A percentile compares a stretch with the other conserved stretches of the same genome.
Evolutionary conservation across 148 eudicot species (phyloP).

Genomic region (Dysphania ambrosioides): DNA sequence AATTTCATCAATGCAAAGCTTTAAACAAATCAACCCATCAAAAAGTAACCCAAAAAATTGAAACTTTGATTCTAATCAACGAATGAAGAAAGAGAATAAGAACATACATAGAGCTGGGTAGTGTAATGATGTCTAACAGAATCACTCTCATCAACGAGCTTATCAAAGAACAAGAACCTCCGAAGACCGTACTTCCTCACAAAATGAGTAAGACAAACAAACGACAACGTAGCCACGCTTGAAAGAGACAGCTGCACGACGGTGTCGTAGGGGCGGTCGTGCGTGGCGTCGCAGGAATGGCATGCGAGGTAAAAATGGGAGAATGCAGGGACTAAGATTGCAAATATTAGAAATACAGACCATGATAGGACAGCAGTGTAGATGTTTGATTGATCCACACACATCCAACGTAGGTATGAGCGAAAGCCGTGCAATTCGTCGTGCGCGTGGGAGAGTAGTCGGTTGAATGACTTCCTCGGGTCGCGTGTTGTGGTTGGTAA

Average conservation of each 20-base stretch:
- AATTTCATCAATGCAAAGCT: neutral
- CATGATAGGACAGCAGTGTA: slow-evolving; percentile 51
- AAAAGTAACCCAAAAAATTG: neutral
- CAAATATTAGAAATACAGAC: slow-evolving; percentile 49
- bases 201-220: slow-evolving; percentile 55
- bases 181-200: slow-evolving; percentile 60
- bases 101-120: slow-evolving; percentile 64
- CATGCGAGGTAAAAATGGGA: slow-evolving; percentile 79
- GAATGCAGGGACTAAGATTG: slow-evolving; percentile 53
- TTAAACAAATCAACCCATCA: neutral
- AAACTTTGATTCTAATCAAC: neutral
- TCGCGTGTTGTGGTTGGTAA: slow-evolving; percentile 7
- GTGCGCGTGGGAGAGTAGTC: slow-evolving; percentile 46
- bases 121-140: slow-evolving; percentile 69
- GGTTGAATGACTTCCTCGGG: slow-evolving; percentile 23
- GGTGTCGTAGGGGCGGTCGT: slow-evolving; percentile 60
- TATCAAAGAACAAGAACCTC: slow-evolving; percentile 83
- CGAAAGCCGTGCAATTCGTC: slow-evolving; percentile 72
- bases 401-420: slow-evolving; percentile 72
- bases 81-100: neutral
- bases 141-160: slow-evolving; percentile 81
- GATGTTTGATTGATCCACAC: slow-evolving; percentile 71
- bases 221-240: slow-evolving; percentile 63
- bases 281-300: slow-evolving; percentile 53
- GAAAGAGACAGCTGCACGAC: slow-evolving; percentile 76